These are phyloP conservation scores for Psidium guajava DNA, from an alignment of 345 rosid genomes.

Conservation along the genomic window DNA sequence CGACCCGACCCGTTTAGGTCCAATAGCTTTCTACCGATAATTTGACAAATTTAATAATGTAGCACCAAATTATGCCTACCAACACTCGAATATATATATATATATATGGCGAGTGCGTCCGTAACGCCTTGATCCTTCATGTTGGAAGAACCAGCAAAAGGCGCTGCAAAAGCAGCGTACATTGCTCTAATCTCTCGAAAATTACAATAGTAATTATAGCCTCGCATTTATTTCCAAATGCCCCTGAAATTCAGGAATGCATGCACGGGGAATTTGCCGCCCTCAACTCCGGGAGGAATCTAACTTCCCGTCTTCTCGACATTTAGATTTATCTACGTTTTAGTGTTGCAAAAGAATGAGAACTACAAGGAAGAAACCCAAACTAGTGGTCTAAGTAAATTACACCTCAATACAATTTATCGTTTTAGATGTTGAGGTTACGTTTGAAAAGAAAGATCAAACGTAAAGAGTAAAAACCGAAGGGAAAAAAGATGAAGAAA, in stretches of 20 bases:
- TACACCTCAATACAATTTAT: not conserved
- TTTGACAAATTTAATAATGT: not conserved
- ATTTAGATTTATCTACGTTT: not conserved
- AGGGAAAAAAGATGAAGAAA: no score
- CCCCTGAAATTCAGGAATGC: not conserved
- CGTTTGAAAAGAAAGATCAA: not conserved
- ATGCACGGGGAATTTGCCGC: fast-evolving
- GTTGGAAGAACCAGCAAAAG: no score
- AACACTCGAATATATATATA: no score
- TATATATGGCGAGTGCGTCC: not conserved
- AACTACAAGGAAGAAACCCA: no score
- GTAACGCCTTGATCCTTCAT: not conserved
- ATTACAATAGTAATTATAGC: not conserved
- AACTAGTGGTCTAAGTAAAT: not conserved
- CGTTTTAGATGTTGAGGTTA: not conserved
- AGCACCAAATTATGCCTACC: not conserved
- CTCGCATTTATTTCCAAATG: not conserved
- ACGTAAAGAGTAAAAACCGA: not conserved
- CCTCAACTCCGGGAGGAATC: no score
- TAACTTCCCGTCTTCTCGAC: not conserved
- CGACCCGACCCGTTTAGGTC: not conserved
- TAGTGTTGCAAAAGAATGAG: no score
- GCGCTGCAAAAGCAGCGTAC: no score
- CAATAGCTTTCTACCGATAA: not conserved
- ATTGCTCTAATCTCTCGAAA: not conserved